A percentile compares a stretch with the other conserved stretches of the same genome.
Conservation (phyloP, 129 eudicot genomes). For the Flaveria robusta region DNA sequence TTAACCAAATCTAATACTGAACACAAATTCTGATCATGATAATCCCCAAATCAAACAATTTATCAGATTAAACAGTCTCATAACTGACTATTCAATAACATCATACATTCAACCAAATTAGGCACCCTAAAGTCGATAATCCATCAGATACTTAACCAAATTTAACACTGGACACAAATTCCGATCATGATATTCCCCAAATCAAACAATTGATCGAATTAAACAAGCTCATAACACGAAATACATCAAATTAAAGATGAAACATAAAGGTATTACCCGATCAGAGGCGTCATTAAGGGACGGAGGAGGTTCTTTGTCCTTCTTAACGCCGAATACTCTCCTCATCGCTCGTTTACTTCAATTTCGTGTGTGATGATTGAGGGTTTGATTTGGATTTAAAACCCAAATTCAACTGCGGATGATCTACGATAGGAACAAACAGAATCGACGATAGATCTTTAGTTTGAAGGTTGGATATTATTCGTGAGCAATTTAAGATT, state of each 20-base stretch:
- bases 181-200: background rate
- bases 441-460: slow-evolving; percentile 23
- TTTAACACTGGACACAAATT: background rate
- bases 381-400: slow-evolving; percentile 23
- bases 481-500: slow-evolving; percentile 10
- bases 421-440: background rate
- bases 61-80: slow-evolving; percentile 3
- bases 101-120: background rate
- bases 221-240: background rate
- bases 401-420: slow-evolving; percentile 23
- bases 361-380: background rate
- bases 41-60: background rate
- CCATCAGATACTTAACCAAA: background rate
- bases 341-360: slow-evolving; percentile 47
- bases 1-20: slow-evolving; percentile 1
- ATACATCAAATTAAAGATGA: background rate
- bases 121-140: background rate
- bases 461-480: background rate
- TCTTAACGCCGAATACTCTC: slow-evolving; percentile 86
- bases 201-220: slow-evolving; percentile 16
- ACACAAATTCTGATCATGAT: too few relatives aligned
- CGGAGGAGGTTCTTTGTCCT: slow-evolving; percentile 88
- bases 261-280: slow-evolving; percentile 46
- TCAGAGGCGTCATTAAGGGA: slow-evolving; percentile 72
- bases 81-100: background rate